Evolutionary conservation across 164 flowering plant species (phyloP).

Genomic region (Annona cherimola): DNA sequence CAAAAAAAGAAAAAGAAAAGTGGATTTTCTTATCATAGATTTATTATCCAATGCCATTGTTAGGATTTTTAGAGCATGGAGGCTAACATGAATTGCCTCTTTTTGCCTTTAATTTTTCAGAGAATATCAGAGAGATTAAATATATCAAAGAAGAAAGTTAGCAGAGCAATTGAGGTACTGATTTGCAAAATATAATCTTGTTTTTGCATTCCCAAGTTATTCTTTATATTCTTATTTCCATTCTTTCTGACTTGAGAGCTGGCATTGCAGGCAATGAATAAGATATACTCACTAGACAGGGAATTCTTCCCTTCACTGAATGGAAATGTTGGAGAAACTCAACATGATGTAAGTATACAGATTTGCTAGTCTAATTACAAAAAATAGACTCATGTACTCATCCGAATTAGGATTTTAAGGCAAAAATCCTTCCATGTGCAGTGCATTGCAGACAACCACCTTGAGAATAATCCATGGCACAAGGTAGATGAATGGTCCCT

Average conservation of each 20-base stretch:
- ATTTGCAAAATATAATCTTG: neutral
- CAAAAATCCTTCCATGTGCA: conserved; percentile 24
- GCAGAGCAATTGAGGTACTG: conserved; percentile 91
- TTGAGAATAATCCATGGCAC: conserved; percentile 90
- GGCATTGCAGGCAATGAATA: conserved; percentile 56
- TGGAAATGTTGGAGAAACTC: conserved; percentile 90
- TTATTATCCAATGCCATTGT: neutral
- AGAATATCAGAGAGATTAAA: conserved; percentile 77
- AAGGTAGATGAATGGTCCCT: conserved; percentile 75
- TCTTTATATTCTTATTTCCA: conserved; percentile 1
- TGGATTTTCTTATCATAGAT: too few species aligned
- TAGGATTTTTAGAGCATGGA: neutral
- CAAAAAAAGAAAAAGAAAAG: too few species aligned
- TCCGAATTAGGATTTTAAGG: neutral
- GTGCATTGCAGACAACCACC: conserved; percentile 77
- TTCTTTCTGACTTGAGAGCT: conserved; percentile 10
- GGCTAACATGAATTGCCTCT: conserved; percentile 13
- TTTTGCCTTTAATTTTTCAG: conserved; percentile 37
- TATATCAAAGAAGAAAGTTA: conserved; percentile 80
- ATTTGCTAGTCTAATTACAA: neutral
- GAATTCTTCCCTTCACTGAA: conserved; percentile 80
- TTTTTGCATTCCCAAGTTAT: neutral
- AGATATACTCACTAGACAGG: conserved; percentile 81
- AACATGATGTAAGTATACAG: conserved; percentile 74
- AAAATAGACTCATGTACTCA: neutral